Evolutionary conservation across 345 rosid species (phyloP).

Genomic region (Arabis alpina): DNA sequence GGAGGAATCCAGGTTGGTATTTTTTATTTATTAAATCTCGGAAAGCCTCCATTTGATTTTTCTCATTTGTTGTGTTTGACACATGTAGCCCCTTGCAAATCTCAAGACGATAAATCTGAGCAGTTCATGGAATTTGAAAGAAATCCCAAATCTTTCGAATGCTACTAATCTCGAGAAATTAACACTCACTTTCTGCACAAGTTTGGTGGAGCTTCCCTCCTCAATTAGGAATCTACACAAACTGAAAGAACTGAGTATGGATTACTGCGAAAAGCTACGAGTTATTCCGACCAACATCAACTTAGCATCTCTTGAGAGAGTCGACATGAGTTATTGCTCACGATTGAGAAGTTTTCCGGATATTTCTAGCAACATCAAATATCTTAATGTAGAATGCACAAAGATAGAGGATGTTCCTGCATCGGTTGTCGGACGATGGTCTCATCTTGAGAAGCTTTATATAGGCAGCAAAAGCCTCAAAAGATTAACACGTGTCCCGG

Average conservation of each 20-base stretch:
- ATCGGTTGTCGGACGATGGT: constrained; percentile 1
- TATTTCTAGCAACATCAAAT: constrained; percentile 16
- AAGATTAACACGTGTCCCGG: constrained; percentile 22
- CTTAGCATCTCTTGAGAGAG: constrained; percentile 18
- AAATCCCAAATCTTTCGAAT: too few relatives aligned
- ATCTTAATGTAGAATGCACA: not conserved
- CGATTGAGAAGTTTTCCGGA: constrained; percentile 27
- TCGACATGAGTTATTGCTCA: constrained; percentile 7
- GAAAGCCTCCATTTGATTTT: too few relatives aligned
- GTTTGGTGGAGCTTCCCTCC: too few relatives aligned
- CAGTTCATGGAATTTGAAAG: too few relatives aligned
- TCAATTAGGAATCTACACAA: too few relatives aligned
- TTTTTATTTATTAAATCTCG: too few relatives aligned
- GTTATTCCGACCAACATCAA: constrained; percentile 26
- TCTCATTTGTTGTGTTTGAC: too few relatives aligned
- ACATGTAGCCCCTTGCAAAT: too few relatives aligned
- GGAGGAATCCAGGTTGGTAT: too few relatives aligned
- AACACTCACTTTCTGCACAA: too few relatives aligned
- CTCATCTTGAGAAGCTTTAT: not conserved
- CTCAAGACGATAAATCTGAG: too few relatives aligned
- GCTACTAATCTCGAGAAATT: too few relatives aligned
- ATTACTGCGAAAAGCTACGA: constrained; percentile 3
- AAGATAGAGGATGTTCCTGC: constrained; percentile 19
- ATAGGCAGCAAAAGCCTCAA: constrained; percentile 21
- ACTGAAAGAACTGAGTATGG: not conserved